These are phyloP conservation scores for Puccinia triticina DNA, from an alignment of 1,284 basidiomycete species.

Conservation along the genomic window DNA sequence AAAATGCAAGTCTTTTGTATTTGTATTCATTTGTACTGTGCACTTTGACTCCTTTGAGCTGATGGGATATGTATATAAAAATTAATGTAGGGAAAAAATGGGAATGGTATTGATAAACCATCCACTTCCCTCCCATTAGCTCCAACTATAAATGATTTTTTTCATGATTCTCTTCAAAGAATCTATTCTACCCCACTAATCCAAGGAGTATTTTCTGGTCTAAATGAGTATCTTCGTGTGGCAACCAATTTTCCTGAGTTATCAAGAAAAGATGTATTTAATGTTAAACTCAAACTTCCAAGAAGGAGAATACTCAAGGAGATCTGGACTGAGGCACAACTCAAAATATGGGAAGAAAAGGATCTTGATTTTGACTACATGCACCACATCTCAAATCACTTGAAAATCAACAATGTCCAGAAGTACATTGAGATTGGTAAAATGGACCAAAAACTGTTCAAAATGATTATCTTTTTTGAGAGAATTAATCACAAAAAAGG, in stretches of 20 bases:
- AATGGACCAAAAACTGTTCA: neutral
- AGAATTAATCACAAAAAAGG: neutral
- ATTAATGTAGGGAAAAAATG: too few species aligned
- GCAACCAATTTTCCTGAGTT: too few species aligned
- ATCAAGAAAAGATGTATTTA: neutral
- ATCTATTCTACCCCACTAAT: neutral
- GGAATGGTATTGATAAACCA: too few species aligned
- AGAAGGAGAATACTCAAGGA: neutral
- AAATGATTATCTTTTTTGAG: neutral
- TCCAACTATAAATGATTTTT: too few species aligned
- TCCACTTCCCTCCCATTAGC: too few species aligned
- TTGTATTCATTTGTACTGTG: too few species aligned
- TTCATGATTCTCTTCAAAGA: too few species aligned
- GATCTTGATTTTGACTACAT: neutral
- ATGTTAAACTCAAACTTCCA: neutral
- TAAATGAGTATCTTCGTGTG: too few species aligned
- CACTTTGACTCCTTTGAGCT: too few species aligned
- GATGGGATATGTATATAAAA: too few species aligned
- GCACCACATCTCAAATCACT: conserved; percentile 6
- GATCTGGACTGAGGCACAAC: neutral
- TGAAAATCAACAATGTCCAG: neutral
- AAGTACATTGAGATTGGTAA: neutral
- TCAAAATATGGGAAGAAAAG: neutral
- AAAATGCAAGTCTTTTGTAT: too few species aligned
- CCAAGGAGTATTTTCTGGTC: neutral